Evolutionary conservation across 2,329 filamentous ascomycete genomes (phyloP).

Genomic region (Coniochaeta hoffmannii): DNA sequence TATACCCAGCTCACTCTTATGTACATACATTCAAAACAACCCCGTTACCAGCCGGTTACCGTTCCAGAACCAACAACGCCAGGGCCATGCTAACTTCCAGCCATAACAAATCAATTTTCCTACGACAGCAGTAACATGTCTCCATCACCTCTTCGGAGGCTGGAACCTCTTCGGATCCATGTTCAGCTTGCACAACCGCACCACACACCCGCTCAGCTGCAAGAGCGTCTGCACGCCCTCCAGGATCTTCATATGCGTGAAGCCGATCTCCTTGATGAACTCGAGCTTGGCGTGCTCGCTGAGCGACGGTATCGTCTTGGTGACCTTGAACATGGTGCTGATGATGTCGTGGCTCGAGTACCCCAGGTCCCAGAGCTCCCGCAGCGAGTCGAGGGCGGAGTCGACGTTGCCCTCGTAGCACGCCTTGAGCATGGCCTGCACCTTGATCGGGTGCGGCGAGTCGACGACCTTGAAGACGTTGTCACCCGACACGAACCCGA

Average conservation of each 20-base stretch:
- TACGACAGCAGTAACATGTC: neutral
- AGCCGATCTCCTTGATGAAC: constrained; percentile 97
- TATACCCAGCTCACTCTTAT: neutral
- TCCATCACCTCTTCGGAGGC: constrained; percentile 24
- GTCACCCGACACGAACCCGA: constrained; percentile 94
- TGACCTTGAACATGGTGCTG: constrained; percentile 98
- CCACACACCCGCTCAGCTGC: constrained; percentile 88
- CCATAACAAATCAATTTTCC: neutral
- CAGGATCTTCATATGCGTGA: constrained; percentile 98
- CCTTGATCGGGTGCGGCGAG: constrained; percentile 93
- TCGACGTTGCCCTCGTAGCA: constrained; percentile 92
- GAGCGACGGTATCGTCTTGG: constrained; percentile 86
- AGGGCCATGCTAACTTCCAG: constrained; percentile 3
- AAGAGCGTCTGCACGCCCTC: constrained; percentile 94
- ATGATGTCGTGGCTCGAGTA: constrained; percentile 99
- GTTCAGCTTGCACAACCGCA: constrained; percentile 86
- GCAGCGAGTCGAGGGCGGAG: constrained; percentile 73
- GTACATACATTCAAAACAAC: neutral
- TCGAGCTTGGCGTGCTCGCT: constrained; percentile 94
- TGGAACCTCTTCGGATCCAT: constrained; percentile 86
- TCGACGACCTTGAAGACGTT: constrained; percentile 98
- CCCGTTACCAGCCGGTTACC: neutral
- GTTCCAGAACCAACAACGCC: constrained; percentile 6
- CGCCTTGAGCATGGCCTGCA: constrained; percentile 96
- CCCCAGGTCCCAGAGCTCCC: constrained; percentile 88